Evolutionary conservation across 257 asterid genomes (phyloP), one percentile per base, ranked within the genome.

Genomic region (Solanum infundibuliforme): DNA sequence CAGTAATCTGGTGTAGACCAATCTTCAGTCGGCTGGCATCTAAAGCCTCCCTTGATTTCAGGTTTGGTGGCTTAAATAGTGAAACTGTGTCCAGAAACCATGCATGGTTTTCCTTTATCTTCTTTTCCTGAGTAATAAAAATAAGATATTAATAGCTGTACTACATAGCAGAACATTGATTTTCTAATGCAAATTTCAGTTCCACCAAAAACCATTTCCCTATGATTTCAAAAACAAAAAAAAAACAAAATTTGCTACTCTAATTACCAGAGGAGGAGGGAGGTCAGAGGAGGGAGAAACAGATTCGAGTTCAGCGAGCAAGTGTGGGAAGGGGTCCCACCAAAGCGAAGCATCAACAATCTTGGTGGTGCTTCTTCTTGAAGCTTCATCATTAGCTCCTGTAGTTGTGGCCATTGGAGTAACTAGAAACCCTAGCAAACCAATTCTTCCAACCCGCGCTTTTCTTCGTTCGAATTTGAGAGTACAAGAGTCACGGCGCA

Each of bases 271-370:
- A 81, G 91, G 35, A 46, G 91, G 88, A 21, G 99, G 93, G 76
- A 92, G 52, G 58, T 91, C 92, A 87, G 97, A 91, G 69, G 96
- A 90, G 85, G 89, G 86, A 23, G 93, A 89, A 68, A 94, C 92
- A 82, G 92, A 92, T 77, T 97, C 98, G 69, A 97, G 98, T 34
- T 97, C 96, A 55, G 92, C 86, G 83, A 95, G 94, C 73, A 97
- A 87, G 58, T 73, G 86, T 77, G 39, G 77, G 92, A 97, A 97
- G n/a, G 99, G 94, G 39, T 97, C 98, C 98, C 98, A 97, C 99
- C 99, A 97, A 11, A 97, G 95, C 4, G 98, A 92, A 32, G 94
- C 94, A 77, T 95, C 99, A 12, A 93, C 92, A 16, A 92, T 48
- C 43, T 72, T 16, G 27, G 76, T 69, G 76, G 76, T 69, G 21